Conservation (phyloP, 1,284 basidiomycete species). For the Naganishia liquefaciens region DNA sequence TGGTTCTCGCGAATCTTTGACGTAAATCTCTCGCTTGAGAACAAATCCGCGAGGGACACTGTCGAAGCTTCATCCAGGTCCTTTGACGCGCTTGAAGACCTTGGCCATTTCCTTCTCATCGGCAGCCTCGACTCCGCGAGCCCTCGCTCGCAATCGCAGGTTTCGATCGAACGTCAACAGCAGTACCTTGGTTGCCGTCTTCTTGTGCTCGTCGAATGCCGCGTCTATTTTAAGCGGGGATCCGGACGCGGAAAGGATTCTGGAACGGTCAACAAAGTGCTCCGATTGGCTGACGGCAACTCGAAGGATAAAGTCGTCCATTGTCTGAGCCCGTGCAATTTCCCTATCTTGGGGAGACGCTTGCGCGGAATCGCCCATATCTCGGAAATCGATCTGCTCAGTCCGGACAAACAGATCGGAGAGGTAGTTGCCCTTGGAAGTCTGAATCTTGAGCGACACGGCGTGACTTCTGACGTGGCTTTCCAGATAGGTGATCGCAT, state of each 20-base stretch:
- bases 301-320: slow-evolving; percentile 93
- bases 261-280: slow-evolving; percentile 83
- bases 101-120: slow-evolving; percentile 52
- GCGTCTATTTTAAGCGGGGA: slow-evolving; percentile 35
- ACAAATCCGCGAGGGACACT: too few relatives aligned
- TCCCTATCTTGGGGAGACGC: slow-evolving; percentile 53
- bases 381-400: slow-evolving; percentile 65
- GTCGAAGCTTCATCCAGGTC: background rate
- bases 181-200: slow-evolving; percentile 72
- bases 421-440: slow-evolving; percentile 91
- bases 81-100: slow-evolving; percentile 36
- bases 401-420: slow-evolving; percentile 76
- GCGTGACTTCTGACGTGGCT: slow-evolving; percentile 73
- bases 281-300: slow-evolving; percentile 89
- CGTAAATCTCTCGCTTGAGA: too few relatives aligned
- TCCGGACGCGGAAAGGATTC: slow-evolving; percentile 59
- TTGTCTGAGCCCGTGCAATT: slow-evolving; percentile 63
- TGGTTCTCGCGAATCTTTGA: too few relatives aligned
- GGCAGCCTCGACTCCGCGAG: slow-evolving; percentile 49
- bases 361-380: slow-evolving; percentile 43
- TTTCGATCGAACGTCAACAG: slow-evolving; percentile 90
- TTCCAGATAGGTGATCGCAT: slow-evolving; percentile 73
- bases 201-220: slow-evolving; percentile 38
- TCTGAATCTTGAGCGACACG: slow-evolving; percentile 85
- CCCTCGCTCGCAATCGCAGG: slow-evolving; percentile 53